Evolutionary conservation across 2,329 filamentous ascomycete species (phyloP), one percentile per base, ranked within the genome.

Genomic region (Penicillium glabrum): DNA sequence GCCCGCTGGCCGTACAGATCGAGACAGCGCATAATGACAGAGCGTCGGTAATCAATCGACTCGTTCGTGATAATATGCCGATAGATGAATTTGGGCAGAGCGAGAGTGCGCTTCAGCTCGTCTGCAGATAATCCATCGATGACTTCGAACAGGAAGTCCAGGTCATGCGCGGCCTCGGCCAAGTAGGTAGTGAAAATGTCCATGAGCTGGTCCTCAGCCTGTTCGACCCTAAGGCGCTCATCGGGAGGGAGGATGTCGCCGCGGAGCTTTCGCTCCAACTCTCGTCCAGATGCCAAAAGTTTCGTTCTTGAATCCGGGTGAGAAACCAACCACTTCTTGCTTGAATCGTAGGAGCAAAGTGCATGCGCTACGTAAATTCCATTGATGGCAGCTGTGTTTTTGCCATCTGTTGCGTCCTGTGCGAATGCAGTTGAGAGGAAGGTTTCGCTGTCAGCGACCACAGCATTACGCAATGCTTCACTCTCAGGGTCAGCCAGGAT

Each of bases 131-230:
- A 86, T 0, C 88, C 87, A 63, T 96, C 91, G 39, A 98, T 86
- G 26, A 98, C 77, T 58, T 87, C 86, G 66, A 98, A 95, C 41
- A 99, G 83, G 62, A 90, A 86, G 66, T 97, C 92, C 21, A 95
- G 74, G 63, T 96, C 90, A 63, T 86, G 85, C 0, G 89, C 86
- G 46, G 89, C 87, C 55, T 89, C 83, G 56, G 87, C 83, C 21
- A 99, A 79, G 58, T 95, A 91, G 57, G 87, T 89, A 5, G 91
- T 91, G 68, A 97, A 86, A 53, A 98, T 89, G 19, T 84, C 80
- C 84, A 96, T 93, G 58, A 96, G 79, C 69, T 96, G 91, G 64
- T 97, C 91, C 4, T 89, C 88, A 29, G 91, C 90, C 75, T 99
- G 95, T 65, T 96, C 89, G 7, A 91, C 91, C 6, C 93, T 88